A percentile compares a stretch with the other conserved stretches of the same genome.
Evolutionary conservation across 2,329 filamentous ascomycete species (phyloP).

Genomic region (Talaromyces pinophilus): DNA sequence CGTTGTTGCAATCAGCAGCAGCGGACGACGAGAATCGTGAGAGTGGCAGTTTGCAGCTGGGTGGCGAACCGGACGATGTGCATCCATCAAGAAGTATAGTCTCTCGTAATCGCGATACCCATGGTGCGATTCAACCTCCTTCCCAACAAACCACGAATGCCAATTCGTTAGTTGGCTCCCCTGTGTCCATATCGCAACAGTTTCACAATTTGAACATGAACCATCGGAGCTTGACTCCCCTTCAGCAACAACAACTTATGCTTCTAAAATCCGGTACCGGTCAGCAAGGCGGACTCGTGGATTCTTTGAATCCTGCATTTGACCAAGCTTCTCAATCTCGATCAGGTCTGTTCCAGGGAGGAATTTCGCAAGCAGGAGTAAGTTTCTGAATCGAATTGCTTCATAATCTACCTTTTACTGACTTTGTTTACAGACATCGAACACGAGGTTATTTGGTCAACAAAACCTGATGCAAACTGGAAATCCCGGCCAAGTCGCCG

Average conservation of each 20-base stretch:
- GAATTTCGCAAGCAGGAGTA: conserved; percentile 55
- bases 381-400: conserved; percentile 64
- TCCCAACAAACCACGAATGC: conserved; percentile 64
- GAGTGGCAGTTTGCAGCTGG: conserved; percentile 82
- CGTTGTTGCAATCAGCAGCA: conserved; percentile 52
- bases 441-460: conserved; percentile 58
- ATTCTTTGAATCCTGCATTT: conserved; percentile 41
- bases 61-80: conserved; percentile 86
- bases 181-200: conserved; percentile 45
- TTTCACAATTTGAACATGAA: conserved; percentile 39
- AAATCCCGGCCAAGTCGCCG: conserved; percentile 41
- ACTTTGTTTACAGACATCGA: conserved; percentile 60
- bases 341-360: conserved; percentile 48
- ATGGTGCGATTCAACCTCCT: conserved; percentile 71
- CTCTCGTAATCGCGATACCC: conserved; percentile 59
- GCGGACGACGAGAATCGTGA: conserved; percentile 78
- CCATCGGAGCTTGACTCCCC: conserved; percentile 71
- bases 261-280: conserved; percentile 61
- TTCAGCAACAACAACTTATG: conserved; percentile 73
- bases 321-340: conserved; percentile 49
- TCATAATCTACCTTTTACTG: conserved; percentile 78
- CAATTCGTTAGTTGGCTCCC: conserved; percentile 45
- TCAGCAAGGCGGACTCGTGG: conserved; percentile 60
- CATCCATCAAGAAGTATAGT: conserved; percentile 49
- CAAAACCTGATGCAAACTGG: conserved; percentile 48